Evolutionary conservation across 106 monocot genomes (phyloP), one percentile per base, ranked within the genome.

Genomic region (Vanilla planifolia): DNA sequence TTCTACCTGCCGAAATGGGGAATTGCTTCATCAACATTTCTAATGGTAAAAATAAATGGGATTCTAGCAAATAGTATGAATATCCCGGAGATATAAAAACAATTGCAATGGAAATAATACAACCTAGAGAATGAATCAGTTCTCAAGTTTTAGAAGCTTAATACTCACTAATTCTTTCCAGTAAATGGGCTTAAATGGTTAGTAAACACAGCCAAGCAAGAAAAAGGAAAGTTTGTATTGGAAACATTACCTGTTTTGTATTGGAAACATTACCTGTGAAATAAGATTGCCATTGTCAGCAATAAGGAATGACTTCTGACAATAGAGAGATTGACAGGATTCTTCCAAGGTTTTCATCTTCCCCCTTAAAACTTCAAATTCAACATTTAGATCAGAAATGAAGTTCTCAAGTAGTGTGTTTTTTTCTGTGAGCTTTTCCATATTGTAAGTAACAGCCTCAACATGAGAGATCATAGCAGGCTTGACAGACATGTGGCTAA

Each of bases 261-360:
- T 48, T 48, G n/a, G 47, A 3, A 10, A 33, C 44, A 21, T 56
- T 78, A 78, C 72, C 68, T 73, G 64, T 25, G 64, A 69, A 11
- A 69, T 34, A 46, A 73, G 64, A 59, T 46, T 5, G 69, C 10
- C 52, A 14, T 60, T 79, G 41, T 79, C 73, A 43, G 73, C n/a
- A 46, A 69, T 48, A 64, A 64, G 72, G 27, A 8, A 42, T 5
- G 59, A 43, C 25, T 68, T 76, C 61, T 81, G 61, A 64, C 51
- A 48, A 34, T 51, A 35, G 39, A 72, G 48, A 59, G 60, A 57
- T 43, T 56, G 48, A 37, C 36, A 44, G 21, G 26, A 68, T 64
- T 64, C 63, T 72, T 74, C 67, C 37, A 60, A 51, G 37, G 17
- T 14, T 53, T 68, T 69, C 42, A 67, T 36, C 33, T 67, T 72